Conservation (phyloP, 129 eudicot species). For the Scalesia atractyloides region DNA sequence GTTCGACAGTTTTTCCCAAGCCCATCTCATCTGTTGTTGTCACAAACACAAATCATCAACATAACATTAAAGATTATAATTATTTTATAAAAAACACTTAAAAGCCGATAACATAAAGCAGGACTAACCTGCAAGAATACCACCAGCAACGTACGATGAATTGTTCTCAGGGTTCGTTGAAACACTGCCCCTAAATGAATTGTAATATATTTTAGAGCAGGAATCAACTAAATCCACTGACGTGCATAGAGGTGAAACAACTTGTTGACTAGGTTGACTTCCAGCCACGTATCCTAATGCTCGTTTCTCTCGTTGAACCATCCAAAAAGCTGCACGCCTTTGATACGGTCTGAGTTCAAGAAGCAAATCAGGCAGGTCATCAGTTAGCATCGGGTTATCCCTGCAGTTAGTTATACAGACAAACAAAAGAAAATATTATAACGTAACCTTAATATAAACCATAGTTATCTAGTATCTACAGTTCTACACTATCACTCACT, state of each 20-base stretch:
- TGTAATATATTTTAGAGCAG: constrained; percentile 70
- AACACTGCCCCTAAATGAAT: constrained; percentile 87
- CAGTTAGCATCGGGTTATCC: constrained; percentile 67
- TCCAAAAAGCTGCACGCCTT: constrained; percentile 95
- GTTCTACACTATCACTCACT: constrained; percentile 55
- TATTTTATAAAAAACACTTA: too few relatives aligned
- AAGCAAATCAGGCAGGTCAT: constrained; percentile 77
- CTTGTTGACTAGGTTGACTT: constrained; percentile 40
- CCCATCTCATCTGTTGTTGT: constrained; percentile 90
- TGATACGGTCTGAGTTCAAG: constrained; percentile 96
- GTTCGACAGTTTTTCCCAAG: constrained; percentile 93
- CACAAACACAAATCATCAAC: constrained; percentile 2
- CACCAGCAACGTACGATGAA: constrained; percentile 66
- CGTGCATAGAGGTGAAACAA: constrained; percentile 67
- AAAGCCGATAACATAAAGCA: neutral
- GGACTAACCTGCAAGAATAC: constrained; percentile 93
- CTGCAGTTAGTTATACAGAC: constrained; percentile 39
- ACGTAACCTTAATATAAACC: constrained; percentile 16
- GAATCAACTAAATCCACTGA: constrained; percentile 83
- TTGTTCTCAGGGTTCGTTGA: constrained; percentile 55
- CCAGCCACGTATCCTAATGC: constrained; percentile 36
- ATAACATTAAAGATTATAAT: constrained; percentile 3
- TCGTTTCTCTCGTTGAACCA: constrained; percentile 84
- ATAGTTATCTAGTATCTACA: constrained; percentile 3
- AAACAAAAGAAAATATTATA: neutral